Percentiles rank a stretch among this genome's conserved stretches.
phyloP scores from a whole-genome alignment of 202 grass and related monocot genomes.

The Digitaria exilis region DNA sequence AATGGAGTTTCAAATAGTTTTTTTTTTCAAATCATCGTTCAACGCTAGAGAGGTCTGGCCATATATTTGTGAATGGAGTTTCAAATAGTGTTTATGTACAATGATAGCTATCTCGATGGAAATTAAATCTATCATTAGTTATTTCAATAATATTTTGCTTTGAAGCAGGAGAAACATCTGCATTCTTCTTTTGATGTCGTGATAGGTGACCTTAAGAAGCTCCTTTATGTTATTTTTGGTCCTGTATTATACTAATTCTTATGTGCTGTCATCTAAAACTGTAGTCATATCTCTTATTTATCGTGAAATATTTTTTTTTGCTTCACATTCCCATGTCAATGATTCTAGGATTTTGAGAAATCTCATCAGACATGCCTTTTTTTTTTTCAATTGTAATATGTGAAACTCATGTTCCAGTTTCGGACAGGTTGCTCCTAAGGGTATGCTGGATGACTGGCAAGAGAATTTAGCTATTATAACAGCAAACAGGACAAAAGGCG shows the following conservation, averaged over 20 bases:
- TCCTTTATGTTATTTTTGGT: neutral
- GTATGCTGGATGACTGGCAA: constrained; percentile 91
- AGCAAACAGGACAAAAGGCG: constrained; percentile 88
- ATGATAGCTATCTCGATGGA: neutral
- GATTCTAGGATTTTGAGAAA: constrained; percentile 16
- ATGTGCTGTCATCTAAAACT: neutral
- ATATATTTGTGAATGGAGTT: too few species aligned
- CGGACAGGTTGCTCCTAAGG: constrained; percentile 42
- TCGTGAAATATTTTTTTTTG: neutral
- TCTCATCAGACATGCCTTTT: neutral
- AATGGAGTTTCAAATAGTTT: too few species aligned
- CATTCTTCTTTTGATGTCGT: constrained; percentile 5
- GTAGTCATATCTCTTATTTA: neutral
- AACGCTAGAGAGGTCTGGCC: neutral
- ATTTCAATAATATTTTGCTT: neutral
- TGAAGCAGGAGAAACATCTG: constrained; percentile 8
- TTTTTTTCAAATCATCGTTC: too few species aligned
- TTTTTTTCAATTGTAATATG: neutral
- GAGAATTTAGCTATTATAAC: constrained; percentile 95
- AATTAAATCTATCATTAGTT: neutral
- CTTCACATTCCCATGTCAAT: neutral
- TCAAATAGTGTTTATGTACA: constrained; percentile 21
- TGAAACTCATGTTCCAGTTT: constrained; percentile 10
- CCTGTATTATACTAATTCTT: constrained; percentile 8
- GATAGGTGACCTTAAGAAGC: neutral